These are phyloP conservation scores for Acer saccharum DNA, from an alignment of 345 rosid species.

Conservation along the genomic window DNA sequence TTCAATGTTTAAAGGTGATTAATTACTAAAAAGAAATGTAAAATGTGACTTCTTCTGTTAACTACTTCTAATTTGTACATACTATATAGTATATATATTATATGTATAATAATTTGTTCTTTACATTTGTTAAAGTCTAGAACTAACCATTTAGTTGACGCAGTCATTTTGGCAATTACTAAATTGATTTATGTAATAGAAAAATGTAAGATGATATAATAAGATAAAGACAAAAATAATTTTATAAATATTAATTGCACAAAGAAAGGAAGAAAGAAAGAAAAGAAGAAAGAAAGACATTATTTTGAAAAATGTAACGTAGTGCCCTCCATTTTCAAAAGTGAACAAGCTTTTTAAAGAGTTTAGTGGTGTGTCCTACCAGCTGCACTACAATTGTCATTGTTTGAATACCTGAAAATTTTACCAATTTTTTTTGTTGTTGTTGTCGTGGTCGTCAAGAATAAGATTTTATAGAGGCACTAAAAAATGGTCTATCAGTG, in stretches of 20 bases:
- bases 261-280: not conserved
- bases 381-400: not conserved
- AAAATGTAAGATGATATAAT: too few relatives aligned
- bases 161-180: not conserved
- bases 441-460: too few relatives aligned
- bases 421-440: too few relatives aligned
- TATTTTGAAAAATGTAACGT: too few relatives aligned
- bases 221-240: not conserved
- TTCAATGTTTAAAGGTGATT: not conserved
- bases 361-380: slow-evolving; percentile 4
- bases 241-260: not conserved
- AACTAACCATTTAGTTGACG: not conserved
- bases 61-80: not conserved
- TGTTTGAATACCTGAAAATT: too few relatives aligned
- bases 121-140: not conserved
- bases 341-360: slow-evolving; percentile 14
- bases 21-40: not conserved
- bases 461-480: too few relatives aligned
- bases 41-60: too few relatives aligned
- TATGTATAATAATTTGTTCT: not conserved
- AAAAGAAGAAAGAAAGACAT: too few relatives aligned
- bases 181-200: too few relatives aligned
- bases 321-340: slow-evolving; percentile 14
- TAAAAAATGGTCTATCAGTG: too few relatives aligned
- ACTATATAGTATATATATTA: too few relatives aligned